These are phyloP conservation scores for Candida michaelii DNA, from an alignment of 805 yeast genomes.

Conservation along the genomic window DNA sequence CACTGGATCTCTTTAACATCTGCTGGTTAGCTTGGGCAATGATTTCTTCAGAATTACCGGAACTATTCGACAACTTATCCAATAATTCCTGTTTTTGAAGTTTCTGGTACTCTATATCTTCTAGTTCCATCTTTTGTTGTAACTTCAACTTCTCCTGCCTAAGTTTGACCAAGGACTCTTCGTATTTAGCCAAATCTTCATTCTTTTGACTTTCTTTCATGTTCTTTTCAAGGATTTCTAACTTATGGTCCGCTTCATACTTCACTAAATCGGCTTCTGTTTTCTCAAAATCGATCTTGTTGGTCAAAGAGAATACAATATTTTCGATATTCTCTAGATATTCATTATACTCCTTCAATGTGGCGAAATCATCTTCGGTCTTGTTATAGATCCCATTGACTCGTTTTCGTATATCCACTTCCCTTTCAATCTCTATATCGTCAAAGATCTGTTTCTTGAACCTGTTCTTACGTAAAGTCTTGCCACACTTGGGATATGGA, in stretches of 20 bases:
- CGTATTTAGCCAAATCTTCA: constrained; percentile 69
- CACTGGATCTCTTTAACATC: constrained; percentile 60
- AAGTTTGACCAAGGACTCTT: constrained; percentile 50
- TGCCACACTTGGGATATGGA: constrained; percentile 89
- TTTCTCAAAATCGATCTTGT: constrained; percentile 65
- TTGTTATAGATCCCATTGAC: constrained; percentile 79
- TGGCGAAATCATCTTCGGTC: constrained; percentile 67
- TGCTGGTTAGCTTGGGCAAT: constrained; percentile 36
- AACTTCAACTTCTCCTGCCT: constrained; percentile 66
- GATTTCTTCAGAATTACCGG: constrained; percentile 38
- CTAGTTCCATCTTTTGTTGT: constrained; percentile 57
- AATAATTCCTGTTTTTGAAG: constrained; percentile 43
- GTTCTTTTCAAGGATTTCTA: constrained; percentile 73
- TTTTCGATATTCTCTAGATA: constrained; percentile 85
- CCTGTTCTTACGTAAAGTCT: constrained; percentile 79
- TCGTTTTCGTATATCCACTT: constrained; percentile 83
- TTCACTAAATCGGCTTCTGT: constrained; percentile 66
- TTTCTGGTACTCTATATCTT: constrained; percentile 39
- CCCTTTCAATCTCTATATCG: constrained; percentile 85
- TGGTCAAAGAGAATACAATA: constrained; percentile 71
- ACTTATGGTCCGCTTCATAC: constrained; percentile 72
- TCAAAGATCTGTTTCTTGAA: constrained; percentile 93
- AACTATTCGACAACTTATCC: constrained; percentile 35
- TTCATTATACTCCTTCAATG: constrained; percentile 61
- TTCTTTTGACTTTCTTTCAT: constrained; percentile 58